Base-by-base conservation (phyloP, 495 filamentous ascomycete species). In the Talaromyces wortmannii region DNA sequence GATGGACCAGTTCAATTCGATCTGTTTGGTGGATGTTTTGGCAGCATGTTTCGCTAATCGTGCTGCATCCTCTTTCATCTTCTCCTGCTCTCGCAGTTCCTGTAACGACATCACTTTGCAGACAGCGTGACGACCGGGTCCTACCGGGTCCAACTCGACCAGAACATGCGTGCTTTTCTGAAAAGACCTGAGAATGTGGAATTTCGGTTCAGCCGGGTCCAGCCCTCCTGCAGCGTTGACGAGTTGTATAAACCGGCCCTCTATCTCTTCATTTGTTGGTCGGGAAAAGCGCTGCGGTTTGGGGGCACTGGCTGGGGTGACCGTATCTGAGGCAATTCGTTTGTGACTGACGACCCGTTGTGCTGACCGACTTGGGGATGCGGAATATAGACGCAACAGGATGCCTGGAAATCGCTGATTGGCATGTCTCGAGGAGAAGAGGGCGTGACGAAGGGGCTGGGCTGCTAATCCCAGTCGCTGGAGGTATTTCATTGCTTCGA, bases 1-100 rank as follows among this genome's bases (percentile, higher is more conserved):
- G 58, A 92, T 91, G 29, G 86, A 83, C 91, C 91, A 96, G 67
- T 90, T 90, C 57, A 96, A 23, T 72, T 95, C 91, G 13, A 96
- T 63, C 63, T 87, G 83, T 74, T 96, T 95, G 6, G 65, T 57
- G 11, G 61, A 46, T 10, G 40, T 51, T 47, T 68, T 72, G 12
- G 57, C n/a, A 10, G 60, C 59, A 42, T 72, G 70, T 17, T 55
- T 55, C 15, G 53, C 45, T 23, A 55, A 13, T n/a, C 52, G 29
- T 0, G 67, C 65, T 6, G 66, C 63, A 47, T 77, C 77, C 15
- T 65, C 68, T 54, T 66, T 71, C n/a, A 65, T 70, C 29, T 69
- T 63, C 56, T 78, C 73, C 10, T 67, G 62, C 43, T 75, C 67
- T 16, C 65, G 66, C 29, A 72, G 48, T 2, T 70, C 69, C 32